Conservation (phyloP, 371 early-diverging fungal species). For the Lichtheimia corymbifera region DNA sequence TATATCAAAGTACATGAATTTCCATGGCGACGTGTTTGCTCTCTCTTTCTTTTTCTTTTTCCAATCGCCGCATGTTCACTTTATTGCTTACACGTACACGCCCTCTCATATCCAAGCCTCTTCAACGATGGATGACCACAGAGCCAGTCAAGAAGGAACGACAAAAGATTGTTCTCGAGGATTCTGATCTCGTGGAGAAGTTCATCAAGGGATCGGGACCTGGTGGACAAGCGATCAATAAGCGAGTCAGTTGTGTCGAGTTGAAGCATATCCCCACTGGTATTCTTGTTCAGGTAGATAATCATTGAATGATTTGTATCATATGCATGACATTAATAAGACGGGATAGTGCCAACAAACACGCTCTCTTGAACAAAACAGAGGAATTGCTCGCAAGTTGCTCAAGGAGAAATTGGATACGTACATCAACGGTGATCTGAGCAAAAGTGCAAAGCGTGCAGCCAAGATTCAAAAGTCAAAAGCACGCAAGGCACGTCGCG, state of each 20-base stretch:
- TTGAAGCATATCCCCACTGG: conserved; percentile 85
- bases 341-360: conserved; percentile 72
- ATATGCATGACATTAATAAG: not conserved
- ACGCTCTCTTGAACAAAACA: conserved; percentile 74
- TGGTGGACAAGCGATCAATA: conserved; percentile 95
- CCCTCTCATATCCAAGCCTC: not conserved
- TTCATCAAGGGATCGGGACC: conserved; percentile 91
- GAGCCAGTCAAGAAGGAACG: conserved; percentile 15
- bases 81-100: conserved; percentile 1
- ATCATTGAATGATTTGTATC: not conserved
- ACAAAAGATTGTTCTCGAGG: conserved; percentile 64
- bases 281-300: conserved; percentile 64
- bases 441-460: conserved; percentile 67
- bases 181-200: conserved; percentile 80
- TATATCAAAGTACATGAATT: no score
- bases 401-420: conserved; percentile 72
- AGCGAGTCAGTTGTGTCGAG: conserved; percentile 82
- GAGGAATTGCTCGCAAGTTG: conserved; percentile 74
- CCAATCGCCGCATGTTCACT: not conserved
- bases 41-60: no score
- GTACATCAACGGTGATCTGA: conserved; percentile 62
- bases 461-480: conserved; percentile 63
- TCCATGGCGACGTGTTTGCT: no score
- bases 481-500: conserved; percentile 57
- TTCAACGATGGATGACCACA: not conserved